A percentile compares a stretch with the other conserved stretches of the same genome.
Conservation (phyloP, 495 filamentous ascomycete species). For the Penicillium crystallinum region DNA sequence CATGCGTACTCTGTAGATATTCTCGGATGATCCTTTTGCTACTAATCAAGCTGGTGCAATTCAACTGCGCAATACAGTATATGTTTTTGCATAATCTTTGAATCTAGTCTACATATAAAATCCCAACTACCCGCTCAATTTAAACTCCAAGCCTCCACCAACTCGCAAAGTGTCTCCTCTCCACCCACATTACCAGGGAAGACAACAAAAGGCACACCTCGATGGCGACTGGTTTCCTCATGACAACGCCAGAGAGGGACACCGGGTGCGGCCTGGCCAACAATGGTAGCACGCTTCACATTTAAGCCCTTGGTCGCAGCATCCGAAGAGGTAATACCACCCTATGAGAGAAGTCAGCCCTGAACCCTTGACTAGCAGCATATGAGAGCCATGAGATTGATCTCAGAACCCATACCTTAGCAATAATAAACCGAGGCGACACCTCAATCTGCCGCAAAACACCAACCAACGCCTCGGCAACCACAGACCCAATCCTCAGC, state of each 20-base stretch:
- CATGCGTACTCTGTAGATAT: background rate
- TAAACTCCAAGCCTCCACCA: slow-evolving; percentile 36
- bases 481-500: slow-evolving; percentile 39
- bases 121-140: background rate
- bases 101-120: background rate
- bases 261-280: slow-evolving; percentile 50
- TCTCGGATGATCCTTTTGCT: background rate
- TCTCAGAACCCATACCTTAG: slow-evolving; percentile 33
- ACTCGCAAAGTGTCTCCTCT: slow-evolving; percentile 40
- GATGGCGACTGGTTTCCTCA: slow-evolving; percentile 41
- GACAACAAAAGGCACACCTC: slow-evolving; percentile 47
- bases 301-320: slow-evolving; percentile 49
- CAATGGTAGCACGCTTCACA: slow-evolving; percentile 47
- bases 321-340: slow-evolving; percentile 51
- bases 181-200: slow-evolving; percentile 56
- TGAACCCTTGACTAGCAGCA: too few relatives aligned
- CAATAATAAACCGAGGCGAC: slow-evolving; percentile 48
- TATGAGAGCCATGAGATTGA: too few relatives aligned
- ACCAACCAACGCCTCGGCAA: slow-evolving; percentile 43
- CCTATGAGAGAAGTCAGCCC: slow-evolving; percentile 20
- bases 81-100: background rate
- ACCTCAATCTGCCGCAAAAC: slow-evolving; percentile 38
- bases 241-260: slow-evolving; percentile 53
- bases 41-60: background rate
- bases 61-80: background rate